Evolutionary conservation across 1,284 basidiomycete genomes (phyloP), one percentile per base, ranked within the genome.

Genomic region (Malassezia vespertilionis): DNA sequence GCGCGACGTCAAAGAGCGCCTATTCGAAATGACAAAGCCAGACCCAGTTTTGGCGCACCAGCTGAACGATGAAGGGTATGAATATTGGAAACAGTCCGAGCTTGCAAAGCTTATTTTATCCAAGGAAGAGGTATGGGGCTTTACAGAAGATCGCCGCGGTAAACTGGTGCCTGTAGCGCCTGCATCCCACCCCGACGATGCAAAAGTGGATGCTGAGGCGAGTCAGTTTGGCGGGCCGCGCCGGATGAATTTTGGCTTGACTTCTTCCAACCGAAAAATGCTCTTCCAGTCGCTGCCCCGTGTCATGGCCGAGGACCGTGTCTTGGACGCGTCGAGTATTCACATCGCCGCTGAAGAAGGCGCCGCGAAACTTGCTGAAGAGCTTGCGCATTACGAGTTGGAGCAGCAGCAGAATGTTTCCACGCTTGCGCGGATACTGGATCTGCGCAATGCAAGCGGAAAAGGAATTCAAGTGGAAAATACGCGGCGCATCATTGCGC

Each of bases 391-490:
- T 34, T 47, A 58, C 5, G 56, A 63, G 37, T 41, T 47, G 18
- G 71, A 69, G 37, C 82, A 86, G 64, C 46, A 75, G 28, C 61
- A 64, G 54, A 87, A 84, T 71, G 77, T 78, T 9, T 79, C 79
- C 50, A 72, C 75, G 55, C 76, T 93, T 49, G 79, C 82, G 27
- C 76, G 79, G 52, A 73, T 89, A 30, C 73, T 88, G 37, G 89
- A 93, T 72, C 73, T 96, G 61, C 75, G 82, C 50, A 93, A 95
- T 64, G 83, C 90, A 18, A 84, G 82, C 62, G 84, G 85, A 30
- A 76, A 74, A 37, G 86, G 85, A 15, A 82, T 95, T 54, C 80
- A 85, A 53, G 83, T 79, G 56, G 85, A 89, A 73, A 95, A 95
- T 72, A 77, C 82, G 52, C 76, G 80, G 61, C 76, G 87, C 54